Percentiles rank a stretch among this genome's conserved stretches.
Evolutionary conservation across 2,329 filamentous ascomycete genomes (phyloP).

Genomic region (Fusarium compactum): DNA sequence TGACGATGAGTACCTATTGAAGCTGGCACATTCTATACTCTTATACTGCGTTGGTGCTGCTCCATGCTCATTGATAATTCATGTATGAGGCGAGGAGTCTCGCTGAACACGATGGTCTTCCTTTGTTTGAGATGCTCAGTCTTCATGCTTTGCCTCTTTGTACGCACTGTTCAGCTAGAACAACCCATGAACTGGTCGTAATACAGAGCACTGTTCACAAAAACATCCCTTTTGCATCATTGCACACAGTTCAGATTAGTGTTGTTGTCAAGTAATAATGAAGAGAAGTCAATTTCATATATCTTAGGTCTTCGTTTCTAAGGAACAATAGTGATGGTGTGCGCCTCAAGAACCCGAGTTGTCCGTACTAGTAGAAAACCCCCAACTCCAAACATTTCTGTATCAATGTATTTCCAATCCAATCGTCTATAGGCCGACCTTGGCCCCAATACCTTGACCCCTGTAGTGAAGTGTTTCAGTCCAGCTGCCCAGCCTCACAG

Average conservation of each 20-base stretch:
- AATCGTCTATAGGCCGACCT: slow-evolving; percentile 51
- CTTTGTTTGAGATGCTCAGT: neutral
- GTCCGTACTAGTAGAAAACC: slow-evolving; percentile 11
- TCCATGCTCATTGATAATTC: neutral
- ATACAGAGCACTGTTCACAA: neutral
- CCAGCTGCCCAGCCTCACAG: slow-evolving; percentile 80
- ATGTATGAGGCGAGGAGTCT: neutral
- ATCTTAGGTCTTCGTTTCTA: slow-evolving; percentile 13
- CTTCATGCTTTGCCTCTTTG: neutral
- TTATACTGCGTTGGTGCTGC: slow-evolving; percentile 3
- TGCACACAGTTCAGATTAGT: neutral
- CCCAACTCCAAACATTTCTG: slow-evolving; percentile 29
- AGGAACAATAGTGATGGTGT: neutral
- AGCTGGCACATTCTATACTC: neutral
- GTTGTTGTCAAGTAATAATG: neutral
- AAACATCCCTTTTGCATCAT: neutral
- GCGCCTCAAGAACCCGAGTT: neutral
- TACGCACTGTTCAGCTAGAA: neutral
- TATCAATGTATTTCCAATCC: neutral
- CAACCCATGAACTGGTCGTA: neutral
- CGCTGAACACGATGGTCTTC: neutral
- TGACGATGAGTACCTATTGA: neutral
- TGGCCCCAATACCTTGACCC: slow-evolving; percentile 77
- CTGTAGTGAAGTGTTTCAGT: slow-evolving; percentile 77
- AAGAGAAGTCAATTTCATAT: slow-evolving; percentile 20